Conservation (phyloP, 768 basidiomycete species). For the Calocybe cyanea region DNA sequence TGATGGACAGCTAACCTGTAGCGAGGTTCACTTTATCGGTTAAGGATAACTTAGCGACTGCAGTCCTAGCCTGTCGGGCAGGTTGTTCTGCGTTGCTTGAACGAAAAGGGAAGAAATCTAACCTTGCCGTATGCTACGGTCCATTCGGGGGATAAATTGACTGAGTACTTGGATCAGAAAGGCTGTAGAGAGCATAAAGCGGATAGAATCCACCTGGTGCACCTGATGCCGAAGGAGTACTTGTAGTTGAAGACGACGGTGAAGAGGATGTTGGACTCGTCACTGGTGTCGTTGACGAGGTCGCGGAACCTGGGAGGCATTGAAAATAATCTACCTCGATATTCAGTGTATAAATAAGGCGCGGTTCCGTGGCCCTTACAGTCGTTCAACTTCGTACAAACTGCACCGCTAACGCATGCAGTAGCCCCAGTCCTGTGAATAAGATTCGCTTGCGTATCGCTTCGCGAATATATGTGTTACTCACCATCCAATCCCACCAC, state of each 20-base stretch:
- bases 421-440: constrained; percentile 42
- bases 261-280: constrained; percentile 22
- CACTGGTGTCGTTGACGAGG: constrained; percentile 19
- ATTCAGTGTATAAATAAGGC: not conserved
- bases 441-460: not conserved
- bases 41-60: constrained; percentile 46
- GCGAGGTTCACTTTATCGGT: constrained; percentile 56
- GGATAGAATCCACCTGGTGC: constrained; percentile 15
- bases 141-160: constrained; percentile 49
- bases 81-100: not conserved
- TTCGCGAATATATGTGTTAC: not conserved
- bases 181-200: not conserved
- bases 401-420: constrained; percentile 40
- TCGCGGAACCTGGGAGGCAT: constrained; percentile 39
- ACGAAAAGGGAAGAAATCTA: not conserved
- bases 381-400: constrained; percentile 41
- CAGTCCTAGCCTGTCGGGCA: constrained; percentile 38
- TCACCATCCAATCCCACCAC: constrained; percentile 50
- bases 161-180: constrained; percentile 16
- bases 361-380: constrained; percentile 27
- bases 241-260: constrained; percentile 22
- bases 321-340: constrained; percentile 41
- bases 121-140: constrained; percentile 51
- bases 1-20: constrained; percentile 34
- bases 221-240: constrained; percentile 17